Evolutionary conservation across 2,329 filamentous ascomycete species (phyloP), one percentile per base, ranked within the genome.

Genomic region (Aspergillus sp.): DNA sequence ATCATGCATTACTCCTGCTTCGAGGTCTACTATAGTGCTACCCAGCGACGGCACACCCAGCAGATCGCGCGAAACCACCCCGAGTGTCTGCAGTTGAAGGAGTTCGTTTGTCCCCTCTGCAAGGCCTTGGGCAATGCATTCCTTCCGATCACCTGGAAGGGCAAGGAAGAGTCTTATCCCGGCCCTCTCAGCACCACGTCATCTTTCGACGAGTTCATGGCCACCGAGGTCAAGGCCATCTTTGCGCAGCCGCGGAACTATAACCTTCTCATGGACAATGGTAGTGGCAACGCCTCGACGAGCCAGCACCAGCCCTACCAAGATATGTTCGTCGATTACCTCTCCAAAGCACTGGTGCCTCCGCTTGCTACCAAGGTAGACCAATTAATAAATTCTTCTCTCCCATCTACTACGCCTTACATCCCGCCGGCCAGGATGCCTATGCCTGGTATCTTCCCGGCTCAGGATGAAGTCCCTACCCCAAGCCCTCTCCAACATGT

Each of bases 1-100:
- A 96, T 99, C 70, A 99, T 99, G 95, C 95, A 99, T 75, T 98
- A 91, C 73, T 87, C 86, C 66, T 99, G 95, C 77, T 99, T 99
- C 72, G 92, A 97, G 69, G 86, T 90, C 46, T 99, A 98, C 71
- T 90, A 91, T 65, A 86, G 90, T 50, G 92, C 94, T 4, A 96
- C 92, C 0, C 83, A 88, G 55, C 85, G 93, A 61, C 86, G 95
- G 45, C 96, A 99, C 72, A 86, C 85, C 20, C 91, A 95, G 69
- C 95, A 99, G 73, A 96, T 99, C 74, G 93, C 95, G 7, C 86
- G 95, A 14, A 91, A 96, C 68, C 95, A 98, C 68, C 95, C 95
- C 0, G 96, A 99, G 73, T 85, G 88, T 57, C 83, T 91, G 2
- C 82, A 84, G 20, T 81, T 85, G 49, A 90, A 96, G 63, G 95